These are phyloP conservation scores for Zoysia japonica DNA, from an alignment of 176 grass and related monocot genomes.

Conservation along the genomic window DNA sequence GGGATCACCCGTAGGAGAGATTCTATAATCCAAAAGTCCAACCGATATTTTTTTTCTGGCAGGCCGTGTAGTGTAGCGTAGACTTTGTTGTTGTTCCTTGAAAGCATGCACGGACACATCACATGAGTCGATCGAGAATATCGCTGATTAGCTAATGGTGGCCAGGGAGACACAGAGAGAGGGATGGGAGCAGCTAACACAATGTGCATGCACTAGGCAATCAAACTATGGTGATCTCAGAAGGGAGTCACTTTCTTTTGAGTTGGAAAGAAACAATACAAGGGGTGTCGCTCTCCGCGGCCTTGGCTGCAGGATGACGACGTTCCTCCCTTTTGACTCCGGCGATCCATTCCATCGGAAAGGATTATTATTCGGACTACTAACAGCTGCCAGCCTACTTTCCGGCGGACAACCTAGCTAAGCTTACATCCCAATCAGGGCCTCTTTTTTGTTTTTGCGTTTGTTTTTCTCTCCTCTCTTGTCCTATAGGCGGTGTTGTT, in stretches of 20 bases:
- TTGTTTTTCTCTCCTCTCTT: not conserved
- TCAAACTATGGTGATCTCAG: slow-evolving; percentile 10
- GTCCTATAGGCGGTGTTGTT: slow-evolving; percentile 2
- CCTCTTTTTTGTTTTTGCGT: not conserved
- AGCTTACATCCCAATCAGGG: slow-evolving; percentile 51
- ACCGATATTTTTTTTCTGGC: slow-evolving; percentile 4
- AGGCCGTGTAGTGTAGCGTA: not conserved
- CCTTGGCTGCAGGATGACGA: slow-evolving; percentile 31
- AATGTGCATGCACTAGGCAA: not conserved
- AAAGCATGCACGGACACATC: slow-evolving; percentile 31
- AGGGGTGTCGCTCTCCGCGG: slow-evolving; percentile 33
- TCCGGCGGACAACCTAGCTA: slow-evolving; percentile 41
- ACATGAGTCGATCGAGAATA: not conserved
- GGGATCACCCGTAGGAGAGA: slow-evolving; percentile 10
- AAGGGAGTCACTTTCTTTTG: slow-evolving; percentile 36
- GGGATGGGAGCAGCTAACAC: too few relatives aligned
- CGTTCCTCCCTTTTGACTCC: slow-evolving; percentile 33
- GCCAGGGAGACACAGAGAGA: not conserved
- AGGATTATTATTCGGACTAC: slow-evolving; percentile 23
- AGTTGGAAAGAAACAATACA: slow-evolving; percentile 50
- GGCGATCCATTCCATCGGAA: slow-evolving; percentile 7
- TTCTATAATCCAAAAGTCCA: slow-evolving; percentile 1
- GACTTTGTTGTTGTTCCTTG: slow-evolving; percentile 34
- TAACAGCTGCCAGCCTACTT: slow-evolving; percentile 51
- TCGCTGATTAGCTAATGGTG: slow-evolving; percentile 13